A percentile compares a stretch with the other conserved stretches of the same genome.
Evolutionary conservation across 495 filamentous ascomycete genomes (phyloP).

Genomic region (Opeltia flavorubescens): DNA sequence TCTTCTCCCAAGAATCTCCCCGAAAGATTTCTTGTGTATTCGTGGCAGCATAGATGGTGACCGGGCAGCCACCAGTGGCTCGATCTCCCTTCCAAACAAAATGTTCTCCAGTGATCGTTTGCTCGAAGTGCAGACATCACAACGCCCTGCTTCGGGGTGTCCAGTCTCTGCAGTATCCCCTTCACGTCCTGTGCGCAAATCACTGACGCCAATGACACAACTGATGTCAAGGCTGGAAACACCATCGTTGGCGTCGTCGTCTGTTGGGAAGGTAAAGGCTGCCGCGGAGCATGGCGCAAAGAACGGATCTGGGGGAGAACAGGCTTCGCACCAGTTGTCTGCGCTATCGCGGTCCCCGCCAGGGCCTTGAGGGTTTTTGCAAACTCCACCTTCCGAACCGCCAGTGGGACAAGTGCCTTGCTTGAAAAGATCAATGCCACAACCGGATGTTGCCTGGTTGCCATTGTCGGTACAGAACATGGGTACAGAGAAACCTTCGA

Average conservation of each 20-base stretch:
- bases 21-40: neutral
- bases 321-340: neutral
- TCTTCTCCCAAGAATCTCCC: neutral
- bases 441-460: conserved; percentile 5
- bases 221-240: neutral
- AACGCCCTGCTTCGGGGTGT: neutral
- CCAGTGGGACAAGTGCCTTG: conserved; percentile 5
- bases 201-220: neutral
- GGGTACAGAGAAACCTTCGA: conserved; percentile 12
- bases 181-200: neutral
- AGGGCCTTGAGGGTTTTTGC: conserved; percentile 3
- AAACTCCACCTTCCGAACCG: neutral
- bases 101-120: neutral
- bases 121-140: neutral
- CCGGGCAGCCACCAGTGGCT: neutral
- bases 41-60: neutral
- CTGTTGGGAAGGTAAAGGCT: conserved; percentile 11
- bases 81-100: neutral
- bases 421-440: conserved; percentile 10
- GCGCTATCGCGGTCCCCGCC: conserved; percentile 6
- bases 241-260: conserved; percentile 5
- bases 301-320: conserved; percentile 6
- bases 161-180: neutral
- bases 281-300: conserved; percentile 10
- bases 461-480: conserved; percentile 7